phyloP scores from a whole-genome alignment of 108 stramenopile species.

The Cyclotella baltica region DNA sequence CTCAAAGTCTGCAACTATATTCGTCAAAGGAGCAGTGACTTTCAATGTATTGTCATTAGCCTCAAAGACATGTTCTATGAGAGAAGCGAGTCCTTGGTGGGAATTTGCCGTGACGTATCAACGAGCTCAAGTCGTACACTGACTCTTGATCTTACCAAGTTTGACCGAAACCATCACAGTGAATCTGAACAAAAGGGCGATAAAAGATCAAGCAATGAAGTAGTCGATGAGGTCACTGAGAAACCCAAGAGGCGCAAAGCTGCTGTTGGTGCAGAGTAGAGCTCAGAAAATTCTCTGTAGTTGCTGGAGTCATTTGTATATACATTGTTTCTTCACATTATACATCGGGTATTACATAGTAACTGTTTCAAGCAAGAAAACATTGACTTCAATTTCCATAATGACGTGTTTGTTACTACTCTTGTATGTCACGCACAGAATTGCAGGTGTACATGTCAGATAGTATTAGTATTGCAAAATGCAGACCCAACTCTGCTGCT shows the following conservation, averaged over 20 bases:
- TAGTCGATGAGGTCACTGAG: constrained; percentile 6
- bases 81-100: constrained; percentile 88
- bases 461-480: no score
- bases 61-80: constrained; percentile 99
- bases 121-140: constrained; percentile 82
- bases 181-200: background rate
- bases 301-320: background rate
- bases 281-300: background rate
- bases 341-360: background rate
- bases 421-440: no score
- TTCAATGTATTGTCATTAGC: constrained; percentile 99
- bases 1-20: constrained; percentile 99
- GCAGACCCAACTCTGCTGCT: no score
- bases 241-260: constrained; percentile 6
- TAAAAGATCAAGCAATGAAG: constrained; percentile 5
- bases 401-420: no score
- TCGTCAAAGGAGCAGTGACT: constrained; percentile 86
- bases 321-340: background rate
- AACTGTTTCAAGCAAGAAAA: background rate
- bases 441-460: no score
- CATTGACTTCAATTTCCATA: no score
- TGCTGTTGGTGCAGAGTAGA: background rate
- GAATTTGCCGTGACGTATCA: constrained; percentile 91
- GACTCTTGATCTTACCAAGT: constrained; percentile 86
- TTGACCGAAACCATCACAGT: constrained; percentile 48